Conservation (phyloP, 2,329 filamentous ascomycete species). For the Colletotrichum sp. region DNA sequence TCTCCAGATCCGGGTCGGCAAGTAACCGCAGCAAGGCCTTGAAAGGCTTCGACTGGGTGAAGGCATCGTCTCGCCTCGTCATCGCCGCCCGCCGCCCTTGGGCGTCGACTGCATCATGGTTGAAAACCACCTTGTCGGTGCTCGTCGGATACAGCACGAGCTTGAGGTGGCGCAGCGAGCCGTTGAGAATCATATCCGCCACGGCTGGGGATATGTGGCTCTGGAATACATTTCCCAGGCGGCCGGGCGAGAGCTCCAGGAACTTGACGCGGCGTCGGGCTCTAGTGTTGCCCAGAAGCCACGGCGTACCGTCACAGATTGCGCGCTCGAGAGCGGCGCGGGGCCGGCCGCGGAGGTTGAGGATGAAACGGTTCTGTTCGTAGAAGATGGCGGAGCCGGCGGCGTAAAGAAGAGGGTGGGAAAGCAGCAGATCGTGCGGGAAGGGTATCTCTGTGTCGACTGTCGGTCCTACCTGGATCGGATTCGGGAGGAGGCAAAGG, state of each 20-base stretch:
- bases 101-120: conserved; percentile 7
- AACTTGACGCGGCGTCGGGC: conserved; percentile 23
- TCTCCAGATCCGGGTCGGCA: conserved; percentile 49
- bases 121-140: neutral
- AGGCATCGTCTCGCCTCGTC: conserved; percentile 14
- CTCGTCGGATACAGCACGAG: conserved; percentile 23
- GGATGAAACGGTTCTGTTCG: conserved; percentile 29
- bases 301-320: neutral
- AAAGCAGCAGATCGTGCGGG: conserved; percentile 25
- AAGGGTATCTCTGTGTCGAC: conserved; percentile 6
- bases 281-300: conserved; percentile 14
- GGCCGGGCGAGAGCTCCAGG: conserved; percentile 24
- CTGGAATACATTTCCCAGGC: conserved; percentile 24
- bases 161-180: conserved; percentile 25
- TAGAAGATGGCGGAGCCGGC: conserved; percentile 30
- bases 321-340: conserved; percentile 12
- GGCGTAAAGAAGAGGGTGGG: conserved; percentile 24
- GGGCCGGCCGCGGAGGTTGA: conserved; percentile 21
- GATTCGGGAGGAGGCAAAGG: conserved; percentile 24
- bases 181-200: conserved; percentile 29
- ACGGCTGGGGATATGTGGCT: conserved; percentile 23
- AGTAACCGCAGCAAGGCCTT: conserved; percentile 43
- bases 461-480: conserved; percentile 23
- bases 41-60: conserved; percentile 16
- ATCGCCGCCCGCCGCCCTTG: conserved; percentile 1